These are phyloP conservation scores for Naganishia sp. DNA, from an alignment of 1,284 basidiomycete species.

Conservation along the genomic window DNA sequence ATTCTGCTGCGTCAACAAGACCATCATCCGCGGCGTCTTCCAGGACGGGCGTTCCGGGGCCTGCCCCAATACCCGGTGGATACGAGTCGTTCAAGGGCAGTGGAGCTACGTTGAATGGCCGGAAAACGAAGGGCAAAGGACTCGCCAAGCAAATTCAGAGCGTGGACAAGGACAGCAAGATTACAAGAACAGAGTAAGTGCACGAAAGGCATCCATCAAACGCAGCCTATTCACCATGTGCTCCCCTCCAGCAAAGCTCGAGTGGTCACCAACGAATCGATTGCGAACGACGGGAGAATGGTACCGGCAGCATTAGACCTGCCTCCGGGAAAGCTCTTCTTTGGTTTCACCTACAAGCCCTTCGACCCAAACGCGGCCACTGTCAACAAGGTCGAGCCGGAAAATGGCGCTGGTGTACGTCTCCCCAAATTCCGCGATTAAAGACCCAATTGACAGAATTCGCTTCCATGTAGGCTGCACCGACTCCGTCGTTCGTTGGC, in stretches of 20 bases:
- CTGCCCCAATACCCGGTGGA: slow-evolving; percentile 40
- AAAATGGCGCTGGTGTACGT: slow-evolving; percentile 35
- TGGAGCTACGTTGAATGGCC: slow-evolving; percentile 81
- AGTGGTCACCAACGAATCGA: slow-evolving; percentile 78
- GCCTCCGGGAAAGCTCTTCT: slow-evolving; percentile 90
- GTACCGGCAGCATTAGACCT: slow-evolving; percentile 88
- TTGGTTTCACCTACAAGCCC: slow-evolving; percentile 77
- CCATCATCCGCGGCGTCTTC: slow-evolving; percentile 67
- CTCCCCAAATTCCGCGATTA: not conserved
- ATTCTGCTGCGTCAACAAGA: slow-evolving; percentile 69
- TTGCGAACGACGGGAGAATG: slow-evolving; percentile 69
- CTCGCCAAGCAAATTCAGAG: slow-evolving; percentile 78
- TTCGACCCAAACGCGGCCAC: slow-evolving; percentile 60
- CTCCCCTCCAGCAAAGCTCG: slow-evolving; percentile 66
- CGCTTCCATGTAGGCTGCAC: slow-evolving; percentile 17
- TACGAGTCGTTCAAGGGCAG: slow-evolving; percentile 94
- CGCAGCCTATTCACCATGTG: slow-evolving; percentile 35
- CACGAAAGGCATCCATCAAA: not conserved
- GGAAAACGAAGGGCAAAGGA: slow-evolving; percentile 89
- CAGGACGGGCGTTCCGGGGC: slow-evolving; percentile 47
- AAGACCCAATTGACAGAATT: not conserved
- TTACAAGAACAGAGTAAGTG: slow-evolving; percentile 81
- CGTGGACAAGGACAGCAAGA: slow-evolving; percentile 78
- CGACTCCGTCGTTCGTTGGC: slow-evolving; percentile 45
- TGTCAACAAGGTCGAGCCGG: slow-evolving; percentile 53